A percentile compares a stretch with the other conserved stretches of the same genome.
These are phyloP conservation scores for Aphanomyces invadans DNA, from an alignment of 352 stramenopile species.

Conservation along the genomic window DNA sequence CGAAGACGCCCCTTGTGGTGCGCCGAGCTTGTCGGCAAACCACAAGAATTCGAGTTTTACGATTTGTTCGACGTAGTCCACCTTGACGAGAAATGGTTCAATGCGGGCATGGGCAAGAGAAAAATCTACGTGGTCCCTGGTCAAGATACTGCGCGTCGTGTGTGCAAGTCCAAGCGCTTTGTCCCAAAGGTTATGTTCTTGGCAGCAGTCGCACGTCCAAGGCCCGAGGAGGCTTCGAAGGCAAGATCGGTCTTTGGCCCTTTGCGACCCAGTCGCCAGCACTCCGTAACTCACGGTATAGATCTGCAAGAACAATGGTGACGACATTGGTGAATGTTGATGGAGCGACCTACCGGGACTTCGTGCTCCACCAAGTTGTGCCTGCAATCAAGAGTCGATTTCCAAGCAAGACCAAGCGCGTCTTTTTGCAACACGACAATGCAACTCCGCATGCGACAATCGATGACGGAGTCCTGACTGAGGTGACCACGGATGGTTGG, in stretches of 20 bases:
- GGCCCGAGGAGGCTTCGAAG: conserved; percentile 38
- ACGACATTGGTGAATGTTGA: conserved; percentile 25
- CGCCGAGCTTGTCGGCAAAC: neutral
- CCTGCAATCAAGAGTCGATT: conserved; percentile 27
- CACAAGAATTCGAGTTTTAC: neutral
- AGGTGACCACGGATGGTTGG: conserved; percentile 21
- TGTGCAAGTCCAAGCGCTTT: conserved; percentile 21
- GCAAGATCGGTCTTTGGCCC: conserved; percentile 39
- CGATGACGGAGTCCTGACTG: conserved; percentile 21
- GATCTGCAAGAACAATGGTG: conserved; percentile 9
- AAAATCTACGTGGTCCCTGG: conserved; percentile 18
- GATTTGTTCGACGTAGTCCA: neutral
- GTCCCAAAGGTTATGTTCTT: conserved; percentile 40
- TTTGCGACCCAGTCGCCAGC: conserved; percentile 25
- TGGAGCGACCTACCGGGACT: conserved; percentile 25
- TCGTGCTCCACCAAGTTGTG: conserved; percentile 26
- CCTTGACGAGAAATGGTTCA: conserved; percentile 33
- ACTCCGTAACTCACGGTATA: conserved; percentile 23
- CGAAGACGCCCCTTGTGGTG: neutral
- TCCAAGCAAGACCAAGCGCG: neutral
- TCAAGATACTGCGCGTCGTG: conserved; percentile 3
- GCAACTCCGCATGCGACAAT: conserved; percentile 18
- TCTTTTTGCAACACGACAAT: conserved; percentile 30
- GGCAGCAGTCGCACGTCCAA: conserved; percentile 34
- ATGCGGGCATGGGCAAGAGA: conserved; percentile 33